Percentiles rank a stretch among this genome's conserved stretches.
These are phyloP conservation scores for Penicillium sp. DNA, from an alignment of 2,329 filamentous ascomycete genomes.

Conservation along the genomic window DNA sequence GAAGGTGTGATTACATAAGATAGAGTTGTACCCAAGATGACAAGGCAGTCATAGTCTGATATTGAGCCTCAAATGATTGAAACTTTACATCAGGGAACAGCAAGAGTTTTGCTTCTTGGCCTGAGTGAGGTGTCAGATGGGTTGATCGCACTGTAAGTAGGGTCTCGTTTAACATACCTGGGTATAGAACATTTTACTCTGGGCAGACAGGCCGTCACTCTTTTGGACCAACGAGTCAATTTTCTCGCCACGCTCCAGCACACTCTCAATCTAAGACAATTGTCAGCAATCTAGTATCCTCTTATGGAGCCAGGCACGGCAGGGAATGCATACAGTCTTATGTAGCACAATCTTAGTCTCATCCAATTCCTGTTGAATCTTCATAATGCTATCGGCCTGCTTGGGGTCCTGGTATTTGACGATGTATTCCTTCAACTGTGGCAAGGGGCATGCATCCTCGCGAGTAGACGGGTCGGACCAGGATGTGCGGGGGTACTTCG, in stretches of 20 bases:
- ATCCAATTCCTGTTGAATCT: constrained; percentile 94
- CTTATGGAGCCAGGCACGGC: not conserved
- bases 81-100: constrained; percentile 64
- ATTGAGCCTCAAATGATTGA: not conserved
- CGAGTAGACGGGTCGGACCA: constrained; percentile 58
- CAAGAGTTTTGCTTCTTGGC: constrained; percentile 81
- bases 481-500: constrained; percentile 68
- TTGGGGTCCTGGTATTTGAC: constrained; percentile 80
- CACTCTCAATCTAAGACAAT: constrained; percentile 31
- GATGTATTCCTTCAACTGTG: constrained; percentile 77
- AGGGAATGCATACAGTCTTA: constrained; percentile 75
- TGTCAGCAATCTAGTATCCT: constrained; percentile 41
- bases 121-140: constrained; percentile 45
- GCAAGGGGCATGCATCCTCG: constrained; percentile 58
- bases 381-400: constrained; percentile 87
- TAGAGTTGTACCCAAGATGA: constrained; percentile 9
- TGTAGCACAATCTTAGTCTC: constrained; percentile 97
- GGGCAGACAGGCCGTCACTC: constrained; percentile 83
- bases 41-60: not conserved
- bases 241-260: constrained; percentile 88
- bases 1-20: constrained; percentile 15
- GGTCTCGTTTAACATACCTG: constrained; percentile 47
- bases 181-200: constrained; percentile 98
- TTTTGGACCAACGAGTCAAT: constrained; percentile 92
- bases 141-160: not conserved